A percentile compares a stretch with the other conserved stretches of the same genome.
These are phyloP conservation scores for Arthroderma sp. DNA, from an alignment of 2,329 filamentous ascomycete species.

Conservation along the genomic window DNA sequence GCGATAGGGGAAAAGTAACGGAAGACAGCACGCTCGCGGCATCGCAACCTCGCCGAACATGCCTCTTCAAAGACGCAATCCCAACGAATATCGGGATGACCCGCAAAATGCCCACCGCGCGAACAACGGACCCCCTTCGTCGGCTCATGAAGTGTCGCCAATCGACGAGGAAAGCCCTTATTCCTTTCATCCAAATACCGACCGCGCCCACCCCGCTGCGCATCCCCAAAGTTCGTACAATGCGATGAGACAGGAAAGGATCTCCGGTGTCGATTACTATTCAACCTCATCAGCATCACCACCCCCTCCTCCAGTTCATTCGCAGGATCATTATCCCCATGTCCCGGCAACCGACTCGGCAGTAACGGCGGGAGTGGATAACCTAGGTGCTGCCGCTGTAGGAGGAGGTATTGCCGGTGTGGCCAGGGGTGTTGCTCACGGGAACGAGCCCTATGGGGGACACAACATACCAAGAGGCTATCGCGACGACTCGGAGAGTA, in stretches of 20 bases:
- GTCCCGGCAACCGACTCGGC: constrained; percentile 24
- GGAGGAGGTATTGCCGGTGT: constrained; percentile 50
- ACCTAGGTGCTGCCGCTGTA: constrained; percentile 48
- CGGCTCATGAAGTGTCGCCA: not conserved
- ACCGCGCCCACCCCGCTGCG: constrained; percentile 9
- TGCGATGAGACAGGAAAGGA: constrained; percentile 7
- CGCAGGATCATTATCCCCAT: constrained; percentile 10
- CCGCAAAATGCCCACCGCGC: not conserved
- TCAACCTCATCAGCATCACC: not conserved
- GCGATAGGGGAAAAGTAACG: no score
- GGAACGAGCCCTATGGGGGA: not conserved
- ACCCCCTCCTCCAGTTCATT: not conserved
- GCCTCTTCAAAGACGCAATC: not conserved
- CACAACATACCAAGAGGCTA: not conserved
- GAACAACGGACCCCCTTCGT: not conserved
- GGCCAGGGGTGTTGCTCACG: constrained; percentile 51
- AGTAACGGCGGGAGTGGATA: constrained; percentile 52
- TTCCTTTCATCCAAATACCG: not conserved
- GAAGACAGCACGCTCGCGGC: no score
- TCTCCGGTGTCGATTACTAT: constrained; percentile 2
- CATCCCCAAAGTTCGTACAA: constrained; percentile 13
- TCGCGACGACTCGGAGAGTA: not conserved
- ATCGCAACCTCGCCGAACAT: not conserved
- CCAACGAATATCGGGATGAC: not conserved
- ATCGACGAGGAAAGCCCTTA: not conserved